phyloP scores from a whole-genome alignment of 257 asterid species.

The Solanum arcanum region DNA sequence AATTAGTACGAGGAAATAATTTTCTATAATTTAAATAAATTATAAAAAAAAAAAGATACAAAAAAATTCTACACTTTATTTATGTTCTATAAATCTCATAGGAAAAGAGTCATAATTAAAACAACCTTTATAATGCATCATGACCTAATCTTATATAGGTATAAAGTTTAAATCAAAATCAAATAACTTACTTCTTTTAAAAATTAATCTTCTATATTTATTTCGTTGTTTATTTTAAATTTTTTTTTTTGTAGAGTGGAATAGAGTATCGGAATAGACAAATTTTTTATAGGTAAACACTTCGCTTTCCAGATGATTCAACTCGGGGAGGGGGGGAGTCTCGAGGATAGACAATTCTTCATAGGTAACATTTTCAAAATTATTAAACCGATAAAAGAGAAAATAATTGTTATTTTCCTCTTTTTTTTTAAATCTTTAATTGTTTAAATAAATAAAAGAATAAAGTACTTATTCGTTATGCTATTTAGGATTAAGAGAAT shows the following conservation, averaged over 20 bases:
- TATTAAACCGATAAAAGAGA: background rate
- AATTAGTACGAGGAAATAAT: background rate
- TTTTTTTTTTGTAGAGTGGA: background rate
- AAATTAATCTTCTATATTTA: background rate
- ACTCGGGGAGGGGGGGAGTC: background rate
- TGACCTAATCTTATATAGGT: background rate
- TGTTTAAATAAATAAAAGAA: background rate
- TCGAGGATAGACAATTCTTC: too few species aligned
- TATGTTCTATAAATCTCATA: background rate
- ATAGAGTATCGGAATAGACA: background rate
- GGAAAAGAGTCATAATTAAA: background rate
- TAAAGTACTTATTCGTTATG: background rate
- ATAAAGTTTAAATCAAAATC: background rate
- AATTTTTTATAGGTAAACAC: background rate
- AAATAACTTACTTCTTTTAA: background rate
- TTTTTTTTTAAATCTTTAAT: background rate
- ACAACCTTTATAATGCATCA: background rate
- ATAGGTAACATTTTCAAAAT: background rate
- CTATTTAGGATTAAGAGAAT: background rate
- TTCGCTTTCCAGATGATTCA: background rate
- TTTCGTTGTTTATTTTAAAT: background rate
- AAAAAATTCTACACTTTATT: background rate
- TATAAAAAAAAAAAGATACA: background rate
- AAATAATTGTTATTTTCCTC: background rate
- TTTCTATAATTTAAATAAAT: background rate